A percentile compares a stretch with the other conserved stretches of the same genome.
These are phyloP conservation scores for Cyphellophora attinorum DNA, from an alignment of 2,329 filamentous ascomycete genomes.

Conservation along the genomic window DNA sequence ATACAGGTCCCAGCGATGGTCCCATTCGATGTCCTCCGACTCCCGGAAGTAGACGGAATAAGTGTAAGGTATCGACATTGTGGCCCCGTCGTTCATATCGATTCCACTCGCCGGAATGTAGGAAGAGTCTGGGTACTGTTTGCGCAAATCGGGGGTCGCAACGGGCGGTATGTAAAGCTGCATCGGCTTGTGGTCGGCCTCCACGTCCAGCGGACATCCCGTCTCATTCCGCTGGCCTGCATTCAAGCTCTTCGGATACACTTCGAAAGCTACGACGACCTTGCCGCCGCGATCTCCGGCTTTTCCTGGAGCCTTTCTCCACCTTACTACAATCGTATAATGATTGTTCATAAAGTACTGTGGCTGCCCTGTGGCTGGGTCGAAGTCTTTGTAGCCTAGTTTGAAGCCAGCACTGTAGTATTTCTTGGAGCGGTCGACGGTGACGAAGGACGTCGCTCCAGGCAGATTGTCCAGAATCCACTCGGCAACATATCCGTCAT, in stretches of 20 bases:
- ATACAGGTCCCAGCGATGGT: conserved; percentile 77
- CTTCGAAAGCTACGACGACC: conserved; percentile 79
- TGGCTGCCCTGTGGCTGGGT: conserved; percentile 48
- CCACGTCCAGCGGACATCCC: conserved; percentile 60
- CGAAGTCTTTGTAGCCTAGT: conserved; percentile 65
- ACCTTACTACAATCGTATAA: conserved; percentile 73
- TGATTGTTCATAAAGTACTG: conserved; percentile 79
- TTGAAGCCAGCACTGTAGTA: conserved; percentile 90
- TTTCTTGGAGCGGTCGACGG: conserved; percentile 71
- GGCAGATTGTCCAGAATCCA: conserved; percentile 92
- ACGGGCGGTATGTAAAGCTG: conserved; percentile 61
- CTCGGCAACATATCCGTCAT: conserved; percentile 74
- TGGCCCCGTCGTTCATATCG: conserved; percentile 55
- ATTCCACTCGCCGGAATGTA: conserved; percentile 48
- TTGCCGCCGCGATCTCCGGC: conserved; percentile 63
- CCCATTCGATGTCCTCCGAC: conserved; percentile 71
- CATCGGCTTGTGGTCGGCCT: conserved; percentile 53
- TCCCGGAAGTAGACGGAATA: conserved; percentile 88
- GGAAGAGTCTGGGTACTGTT: conserved; percentile 49
- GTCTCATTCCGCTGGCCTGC: conserved; percentile 49
- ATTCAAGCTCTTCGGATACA: conserved; percentile 77
- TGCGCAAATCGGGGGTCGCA: conserved; percentile 36
- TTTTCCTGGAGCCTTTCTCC: conserved; percentile 59
- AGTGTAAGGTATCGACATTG: conserved; percentile 67
- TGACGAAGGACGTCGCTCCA: conserved; percentile 80